Percentiles rank a stretch among this genome's conserved stretches.
Conservation (phyloP, 441 rosid species). For the Populus hybrid region DNA sequence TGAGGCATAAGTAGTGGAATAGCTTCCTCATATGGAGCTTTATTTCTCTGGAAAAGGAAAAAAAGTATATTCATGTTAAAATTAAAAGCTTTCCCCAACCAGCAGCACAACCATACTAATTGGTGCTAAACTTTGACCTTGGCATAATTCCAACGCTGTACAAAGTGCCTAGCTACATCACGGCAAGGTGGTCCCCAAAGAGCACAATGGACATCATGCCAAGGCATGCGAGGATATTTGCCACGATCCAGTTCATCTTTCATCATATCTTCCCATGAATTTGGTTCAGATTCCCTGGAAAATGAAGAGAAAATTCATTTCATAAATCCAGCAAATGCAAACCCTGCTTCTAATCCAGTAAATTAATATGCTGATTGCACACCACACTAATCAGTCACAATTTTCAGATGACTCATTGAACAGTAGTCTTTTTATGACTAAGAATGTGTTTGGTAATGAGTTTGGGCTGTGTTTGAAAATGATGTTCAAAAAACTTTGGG, state of each 20-base stretch:
- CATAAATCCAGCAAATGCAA: neutral
- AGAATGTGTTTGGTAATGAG: too few species aligned
- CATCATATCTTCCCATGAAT: constrained; percentile 98
- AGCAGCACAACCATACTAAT: constrained; percentile 9
- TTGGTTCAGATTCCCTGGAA: constrained; percentile 96
- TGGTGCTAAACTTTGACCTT: constrained; percentile 51
- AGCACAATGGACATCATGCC: constrained; percentile 99
- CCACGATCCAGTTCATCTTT: constrained; percentile 91
- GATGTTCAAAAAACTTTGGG: too few species aligned
- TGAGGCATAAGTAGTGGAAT: constrained; percentile 99
- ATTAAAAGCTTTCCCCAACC: constrained; percentile 4
- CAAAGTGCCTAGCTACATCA: constrained; percentile 95
- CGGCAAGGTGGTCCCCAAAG: constrained; percentile 99
- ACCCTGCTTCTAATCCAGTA: constrained; percentile 14
- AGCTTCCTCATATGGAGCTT: constrained; percentile 92
- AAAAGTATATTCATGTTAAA: constrained; percentile 9
- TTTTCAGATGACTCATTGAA: neutral
- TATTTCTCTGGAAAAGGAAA: constrained; percentile 62
- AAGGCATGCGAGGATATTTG: constrained; percentile 97
- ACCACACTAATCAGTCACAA: neutral
- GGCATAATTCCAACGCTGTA: constrained; percentile 99
- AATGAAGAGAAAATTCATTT: constrained; percentile 9
- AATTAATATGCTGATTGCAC: neutral
- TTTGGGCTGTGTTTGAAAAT: too few species aligned
- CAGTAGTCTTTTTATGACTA: neutral